Percentiles rank a stretch among this genome's conserved stretches.
phyloP scores from a whole-genome alignment of 192 early-diverging fungal species.

The Chytriomyces sp. region DNA sequence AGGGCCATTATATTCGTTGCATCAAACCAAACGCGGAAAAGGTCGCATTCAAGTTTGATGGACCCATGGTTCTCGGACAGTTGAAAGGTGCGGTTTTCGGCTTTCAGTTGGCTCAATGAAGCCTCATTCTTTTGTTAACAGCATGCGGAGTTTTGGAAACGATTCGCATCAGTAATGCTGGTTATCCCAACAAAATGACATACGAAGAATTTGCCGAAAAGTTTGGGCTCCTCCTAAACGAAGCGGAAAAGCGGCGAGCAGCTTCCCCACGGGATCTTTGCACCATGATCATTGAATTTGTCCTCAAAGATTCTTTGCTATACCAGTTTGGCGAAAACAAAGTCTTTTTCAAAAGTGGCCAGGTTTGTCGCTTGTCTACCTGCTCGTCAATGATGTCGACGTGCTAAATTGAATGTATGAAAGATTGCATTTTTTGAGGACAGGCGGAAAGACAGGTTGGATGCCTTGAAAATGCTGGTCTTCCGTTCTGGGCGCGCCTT shows the following conservation, averaged over 20 bases:
- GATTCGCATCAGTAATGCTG: constrained; percentile 87
- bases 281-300: constrained; percentile 71
- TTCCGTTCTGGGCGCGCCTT: constrained; percentile 83
- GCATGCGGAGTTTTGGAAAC: constrained; percentile 92
- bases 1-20: constrained; percentile 86
- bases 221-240: constrained; percentile 26
- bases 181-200: constrained; percentile 76
- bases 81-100: constrained; percentile 71
- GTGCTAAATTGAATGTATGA: background rate
- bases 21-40: constrained; percentile 93
- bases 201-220: constrained; percentile 84
- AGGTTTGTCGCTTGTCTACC: constrained; percentile 35
- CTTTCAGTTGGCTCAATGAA: constrained; percentile 46
- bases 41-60: constrained; percentile 80
- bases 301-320: constrained; percentile 78
- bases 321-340: constrained; percentile 92
- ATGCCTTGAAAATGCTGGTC: constrained; percentile 73
- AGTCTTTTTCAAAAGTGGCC: constrained; percentile 96
- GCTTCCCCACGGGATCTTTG: constrained; percentile 50
- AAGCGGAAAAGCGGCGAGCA: background rate
- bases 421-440: constrained; percentile 81
- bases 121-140: background rate
- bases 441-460: constrained; percentile 77
- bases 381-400: too few species aligned
- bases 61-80: constrained; percentile 83